Evolutionary conservation across 192 early-diverging fungal species (phyloP).

Genomic region (Powellomyces hirtus): DNA sequence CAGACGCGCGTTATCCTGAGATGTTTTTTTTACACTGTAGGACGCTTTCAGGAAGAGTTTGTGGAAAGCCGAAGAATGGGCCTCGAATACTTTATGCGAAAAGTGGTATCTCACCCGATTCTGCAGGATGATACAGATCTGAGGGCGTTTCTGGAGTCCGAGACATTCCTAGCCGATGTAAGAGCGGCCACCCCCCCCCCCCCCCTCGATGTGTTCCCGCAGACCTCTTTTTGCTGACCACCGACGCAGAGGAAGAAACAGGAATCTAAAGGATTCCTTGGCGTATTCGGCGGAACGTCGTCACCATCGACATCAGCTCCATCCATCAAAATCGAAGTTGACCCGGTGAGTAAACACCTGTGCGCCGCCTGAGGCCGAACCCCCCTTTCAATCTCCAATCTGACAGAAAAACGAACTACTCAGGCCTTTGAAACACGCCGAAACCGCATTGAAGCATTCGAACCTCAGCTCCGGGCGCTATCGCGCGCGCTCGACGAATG

Average conservation of each 20-base stretch:
- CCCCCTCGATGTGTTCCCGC: background rate
- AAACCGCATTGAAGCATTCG: constrained; percentile 71
- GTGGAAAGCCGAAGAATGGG: constrained; percentile 81
- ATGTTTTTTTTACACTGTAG: constrained; percentile 25
- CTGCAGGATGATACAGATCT: constrained; percentile 82
- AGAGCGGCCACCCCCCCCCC: background rate
- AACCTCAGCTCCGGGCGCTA: constrained; percentile 74
- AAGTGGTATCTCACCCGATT: constrained; percentile 76
- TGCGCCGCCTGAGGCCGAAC: no score
- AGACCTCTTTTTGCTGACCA: background rate
- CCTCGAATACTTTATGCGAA: constrained; percentile 79
- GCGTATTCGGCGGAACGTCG: background rate
- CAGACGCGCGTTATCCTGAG: background rate
- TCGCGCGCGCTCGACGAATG: constrained; percentile 72
- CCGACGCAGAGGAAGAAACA: constrained; percentile 29
- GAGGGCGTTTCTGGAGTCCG: constrained; percentile 83
- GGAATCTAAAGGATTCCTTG: constrained; percentile 17
- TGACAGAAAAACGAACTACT: background rate
- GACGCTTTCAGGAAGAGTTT: constrained; percentile 94
- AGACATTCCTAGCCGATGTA: constrained; percentile 72
- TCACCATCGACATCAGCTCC: background rate
- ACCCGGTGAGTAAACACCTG: background rate
- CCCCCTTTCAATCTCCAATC: background rate
- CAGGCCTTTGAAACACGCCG: constrained; percentile 77
- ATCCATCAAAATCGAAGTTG: background rate